Conservation (phyloP, 257 asterid genomes). For the Petunia axillaris region DNA sequence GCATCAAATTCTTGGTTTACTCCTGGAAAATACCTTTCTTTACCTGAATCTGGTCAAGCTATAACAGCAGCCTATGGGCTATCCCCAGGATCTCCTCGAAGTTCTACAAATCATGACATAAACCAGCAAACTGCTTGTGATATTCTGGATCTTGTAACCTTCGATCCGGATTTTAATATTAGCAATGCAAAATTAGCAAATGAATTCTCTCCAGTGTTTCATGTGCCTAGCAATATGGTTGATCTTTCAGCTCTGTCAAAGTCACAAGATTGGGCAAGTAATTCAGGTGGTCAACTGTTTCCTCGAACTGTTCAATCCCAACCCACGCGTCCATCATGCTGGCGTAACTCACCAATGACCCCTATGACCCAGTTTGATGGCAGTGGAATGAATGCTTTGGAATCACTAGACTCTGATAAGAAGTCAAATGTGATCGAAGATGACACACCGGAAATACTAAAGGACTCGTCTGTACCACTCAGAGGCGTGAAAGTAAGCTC, state of each 20-base stretch:
- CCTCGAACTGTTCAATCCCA: constrained; percentile 41
- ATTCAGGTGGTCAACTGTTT: constrained; percentile 34
- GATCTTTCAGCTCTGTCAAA: constrained; percentile 28
- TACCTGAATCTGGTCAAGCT: constrained; percentile 52
- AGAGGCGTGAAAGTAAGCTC: constrained; percentile 68
- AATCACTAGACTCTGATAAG: constrained; percentile 39
- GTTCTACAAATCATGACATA: constrained; percentile 37
- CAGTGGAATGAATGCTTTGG: constrained; percentile 38
- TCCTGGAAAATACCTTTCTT: constrained; percentile 46
- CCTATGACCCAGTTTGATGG: constrained; percentile 42
- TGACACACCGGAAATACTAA: constrained; percentile 66
- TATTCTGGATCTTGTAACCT: constrained; percentile 42
- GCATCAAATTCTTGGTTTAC: constrained; percentile 48
- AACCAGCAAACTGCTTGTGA: constrained; percentile 40
- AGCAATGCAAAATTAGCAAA: constrained; percentile 35
- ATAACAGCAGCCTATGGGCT: constrained; percentile 33
- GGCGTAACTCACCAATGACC: constrained; percentile 56
- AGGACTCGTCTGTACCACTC: constrained; percentile 45
- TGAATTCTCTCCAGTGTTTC: constrained; percentile 39
- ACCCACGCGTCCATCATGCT: constrained; percentile 38
- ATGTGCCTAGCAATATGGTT: constrained; percentile 34
- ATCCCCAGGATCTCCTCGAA: constrained; percentile 39
- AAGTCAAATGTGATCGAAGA: constrained; percentile 44
- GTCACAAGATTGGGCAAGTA: constrained; percentile 42
- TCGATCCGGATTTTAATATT: constrained; percentile 40